Evolutionary conservation across 495 filamentous ascomycete species (phyloP), one percentile per base, ranked within the genome.

Genomic region (Penicillium turbatum): DNA sequence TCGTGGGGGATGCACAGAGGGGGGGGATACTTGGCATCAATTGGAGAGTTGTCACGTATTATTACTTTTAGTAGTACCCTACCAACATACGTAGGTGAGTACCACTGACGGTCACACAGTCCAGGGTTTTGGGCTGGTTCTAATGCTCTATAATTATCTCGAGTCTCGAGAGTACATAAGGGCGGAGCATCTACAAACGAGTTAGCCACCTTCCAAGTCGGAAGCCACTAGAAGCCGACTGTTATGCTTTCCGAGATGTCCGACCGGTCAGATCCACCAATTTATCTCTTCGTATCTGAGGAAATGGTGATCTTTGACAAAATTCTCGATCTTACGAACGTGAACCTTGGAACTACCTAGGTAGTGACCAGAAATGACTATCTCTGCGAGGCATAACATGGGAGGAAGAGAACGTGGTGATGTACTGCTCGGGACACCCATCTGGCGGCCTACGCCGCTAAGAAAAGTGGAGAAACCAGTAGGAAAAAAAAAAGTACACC

Each of bases 361-460:
- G 21, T 6, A 12, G 11, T 24, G 21, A 48, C 29, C 26, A 13
- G 12, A 37, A 48, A 38, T 29, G n/a, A 49, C 19, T 2, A 40
- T 39, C 17, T 40, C 26, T 32, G 16, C 26, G 44, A 46, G 12
- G 31, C 31, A 35, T 47, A 24, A 26, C 2, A 27, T 48, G 13
- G 31, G 31, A 38, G 19, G 32, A 36, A 48, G 15, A 38, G 35
- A 51, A 51, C 37, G 38, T 42, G 36, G 48, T 51, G 29, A 51
- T 24, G 51, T 32, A n/a, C 15, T 24, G 21, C 42, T 53, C 57
- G 58, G 59, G 55, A 57, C 56, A 62, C 60, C 59, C 55, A 69
- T 66, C 66, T 59, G 65, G 67, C 67, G 67, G 63, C 52, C 53
- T 62, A 63, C 62, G 57, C 68, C 65, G 62, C 63, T 54, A 46